These are phyloP conservation scores for Tagetes erecta DNA, from an alignment of 129 eudicot species.

Conservation along the genomic window DNA sequence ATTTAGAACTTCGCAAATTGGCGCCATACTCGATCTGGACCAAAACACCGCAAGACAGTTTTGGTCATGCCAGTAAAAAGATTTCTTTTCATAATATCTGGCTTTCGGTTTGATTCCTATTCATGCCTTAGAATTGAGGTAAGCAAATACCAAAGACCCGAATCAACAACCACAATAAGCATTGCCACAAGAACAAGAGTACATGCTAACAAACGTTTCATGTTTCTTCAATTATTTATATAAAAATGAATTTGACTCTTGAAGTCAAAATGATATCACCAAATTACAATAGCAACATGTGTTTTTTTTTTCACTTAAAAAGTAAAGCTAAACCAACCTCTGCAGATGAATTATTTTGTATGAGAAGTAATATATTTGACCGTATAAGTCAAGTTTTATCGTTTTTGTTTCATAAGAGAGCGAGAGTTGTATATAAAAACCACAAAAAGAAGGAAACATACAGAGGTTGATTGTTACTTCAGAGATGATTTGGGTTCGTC, in stretches of 20 bases:
- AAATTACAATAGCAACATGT: not conserved
- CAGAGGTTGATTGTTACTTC: too few relatives aligned
- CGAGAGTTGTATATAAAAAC: not conserved
- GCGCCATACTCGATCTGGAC: too few relatives aligned
- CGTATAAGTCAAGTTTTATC: not conserved
- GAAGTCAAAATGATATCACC: conserved; percentile 6
- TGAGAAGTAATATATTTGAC: not conserved
- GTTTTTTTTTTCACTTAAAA: conserved; percentile 5
- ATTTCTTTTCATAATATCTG: not conserved
- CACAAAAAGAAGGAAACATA: not conserved
- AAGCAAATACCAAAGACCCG: conserved; percentile 71
- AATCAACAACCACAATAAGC: conserved; percentile 81
- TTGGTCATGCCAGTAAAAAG: not conserved
- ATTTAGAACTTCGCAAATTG: too few relatives aligned
- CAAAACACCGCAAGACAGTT: too few relatives aligned
- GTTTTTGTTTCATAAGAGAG: not conserved
- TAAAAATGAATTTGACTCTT: not conserved
- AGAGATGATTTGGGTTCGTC: too few relatives aligned
- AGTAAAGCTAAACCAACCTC: not conserved
- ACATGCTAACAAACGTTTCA: conserved; percentile 15
- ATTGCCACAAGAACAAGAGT: conserved; percentile 82
- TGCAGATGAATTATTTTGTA: conserved; percentile 1
- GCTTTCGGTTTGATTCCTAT: not conserved
- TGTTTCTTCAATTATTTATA: not conserved
- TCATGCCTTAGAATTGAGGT: conserved; percentile 54